A percentile compares a stretch with the other conserved stretches of the same genome.
These are phyloP conservation scores for Penicillium fuscoglaucum DNA, from an alignment of 2,329 filamentous ascomycete species.

Conservation along the genomic window DNA sequence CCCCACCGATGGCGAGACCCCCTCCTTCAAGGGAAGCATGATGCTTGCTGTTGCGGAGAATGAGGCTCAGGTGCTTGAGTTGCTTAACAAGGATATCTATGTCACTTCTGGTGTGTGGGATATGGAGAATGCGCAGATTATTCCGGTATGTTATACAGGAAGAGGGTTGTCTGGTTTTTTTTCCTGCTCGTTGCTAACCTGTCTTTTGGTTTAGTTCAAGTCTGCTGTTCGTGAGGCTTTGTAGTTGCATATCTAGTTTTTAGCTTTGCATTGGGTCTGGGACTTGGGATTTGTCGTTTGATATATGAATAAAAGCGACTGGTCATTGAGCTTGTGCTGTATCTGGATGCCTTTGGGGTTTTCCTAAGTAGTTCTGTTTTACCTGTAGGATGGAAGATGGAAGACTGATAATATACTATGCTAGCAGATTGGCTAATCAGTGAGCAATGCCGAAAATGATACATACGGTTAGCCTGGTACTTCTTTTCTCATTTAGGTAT, in stretches of 20 bases:
- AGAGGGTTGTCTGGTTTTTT: neutral
- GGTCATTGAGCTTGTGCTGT: neutral
- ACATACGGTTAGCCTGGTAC: neutral
- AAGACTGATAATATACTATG: neutral
- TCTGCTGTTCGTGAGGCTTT: constrained; percentile 31
- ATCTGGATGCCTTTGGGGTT: neutral
- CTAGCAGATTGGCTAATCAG: no score
- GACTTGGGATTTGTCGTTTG: neutral
- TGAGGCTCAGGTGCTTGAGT: constrained; percentile 67
- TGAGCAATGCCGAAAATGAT: neutral
- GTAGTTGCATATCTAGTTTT: constrained; percentile 5
- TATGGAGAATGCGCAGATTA: constrained; percentile 59
- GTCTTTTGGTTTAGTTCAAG: constrained; percentile 29
- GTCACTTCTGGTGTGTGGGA: constrained; percentile 75
- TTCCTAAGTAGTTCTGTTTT: neutral
- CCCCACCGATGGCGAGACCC: constrained; percentile 61
- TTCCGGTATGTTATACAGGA: constrained; percentile 31
- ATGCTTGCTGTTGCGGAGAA: constrained; percentile 67
- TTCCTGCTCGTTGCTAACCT: constrained; percentile 6
- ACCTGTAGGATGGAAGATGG: neutral
- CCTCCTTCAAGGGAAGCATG: constrained; percentile 71
- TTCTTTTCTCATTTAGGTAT: neutral
- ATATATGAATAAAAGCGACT: neutral
- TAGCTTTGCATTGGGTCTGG: constrained; percentile 3
- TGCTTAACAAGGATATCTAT: constrained; percentile 73